Conservation (phyloP, 768 basidiomycete genomes). For the Suillus brevipes region DNA sequence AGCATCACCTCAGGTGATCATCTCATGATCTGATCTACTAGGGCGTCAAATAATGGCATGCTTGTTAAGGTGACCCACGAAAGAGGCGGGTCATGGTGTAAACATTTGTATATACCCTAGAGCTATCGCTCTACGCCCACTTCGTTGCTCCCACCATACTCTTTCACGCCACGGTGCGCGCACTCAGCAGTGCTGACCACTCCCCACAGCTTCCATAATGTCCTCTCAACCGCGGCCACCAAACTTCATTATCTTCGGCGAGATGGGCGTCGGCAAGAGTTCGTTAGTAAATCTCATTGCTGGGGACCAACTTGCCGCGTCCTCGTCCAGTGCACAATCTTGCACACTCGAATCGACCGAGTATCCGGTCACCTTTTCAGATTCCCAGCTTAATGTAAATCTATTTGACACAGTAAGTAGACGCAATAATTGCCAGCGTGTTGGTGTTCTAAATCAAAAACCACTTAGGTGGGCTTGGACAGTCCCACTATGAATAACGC, state of each 20-base stretch:
- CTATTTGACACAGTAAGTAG: background rate
- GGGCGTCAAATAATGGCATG: background rate
- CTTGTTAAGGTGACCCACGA: background rate
- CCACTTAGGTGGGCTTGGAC: conserved; percentile 24
- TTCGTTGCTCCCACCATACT: background rate
- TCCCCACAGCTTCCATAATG: too few species aligned
- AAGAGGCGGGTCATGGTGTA: background rate
- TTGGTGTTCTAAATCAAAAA: background rate
- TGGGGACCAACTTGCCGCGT: background rate
- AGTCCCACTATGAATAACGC: conserved; percentile 27
- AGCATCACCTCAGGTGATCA: background rate
- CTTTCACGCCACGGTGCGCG: background rate
- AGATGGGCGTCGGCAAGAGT: conserved; percentile 15
- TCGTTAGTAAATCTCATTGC: conserved; percentile 14
- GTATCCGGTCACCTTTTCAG: background rate
- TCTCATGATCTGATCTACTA: background rate
- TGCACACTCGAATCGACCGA: conserved; percentile 9
- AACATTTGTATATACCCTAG: background rate
- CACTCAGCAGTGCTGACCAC: background rate
- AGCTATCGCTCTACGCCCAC: background rate
- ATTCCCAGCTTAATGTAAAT: background rate
- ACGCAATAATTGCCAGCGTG: background rate
- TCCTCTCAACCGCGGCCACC: background rate
- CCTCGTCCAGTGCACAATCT: conserved; percentile 2
- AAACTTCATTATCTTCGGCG: conserved; percentile 13